Base-by-base conservation (phyloP, 371 early-diverging fungal species). In the Mortierella sp. region DNA sequence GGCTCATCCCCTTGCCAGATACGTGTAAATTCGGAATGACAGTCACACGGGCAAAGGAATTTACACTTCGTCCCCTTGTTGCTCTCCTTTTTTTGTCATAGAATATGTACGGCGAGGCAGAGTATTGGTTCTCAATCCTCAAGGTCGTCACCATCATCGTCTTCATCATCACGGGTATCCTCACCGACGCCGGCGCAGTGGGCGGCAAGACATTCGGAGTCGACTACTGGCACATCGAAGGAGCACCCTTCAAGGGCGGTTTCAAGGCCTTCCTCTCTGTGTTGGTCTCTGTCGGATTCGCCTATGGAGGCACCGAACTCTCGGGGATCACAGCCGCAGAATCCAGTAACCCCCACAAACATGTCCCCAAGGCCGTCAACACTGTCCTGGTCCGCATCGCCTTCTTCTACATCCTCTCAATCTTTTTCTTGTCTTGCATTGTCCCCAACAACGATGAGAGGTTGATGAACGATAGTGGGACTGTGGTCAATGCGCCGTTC, bases 221-320 rank as follows among this genome's bases (percentile, higher is more conserved):
- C 54, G 88, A 91, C 40, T 93, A 95, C 83, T 97, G 96, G 96
- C 80, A 81, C 5, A 87, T 93, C 72, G 90, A 91, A 24, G 97
- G 95, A 24, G 95, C 95, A 0, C 96, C 96, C 69, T 93, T 93
- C 70, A 92, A 91, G 55, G 93, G 93, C 70, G 93, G 92, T 28
- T 82, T 95, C 19, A 95, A 95, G 37, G 90, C 95, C 91, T 95
- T 34, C 90, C 94, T 82, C 82, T 96, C 50, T 83, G 94, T 54
- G 94, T 95, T 87, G 48, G 81, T 76, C 61, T 78, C 79, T 8
- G 82, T 82, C 21, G 96, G 95, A 78, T 97, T 95, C 81, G 91
- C 95, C 14, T 96, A 96, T 88, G 95, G 95, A 50, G 97, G 97
- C 28, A 95, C 96, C 8, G 95, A 94, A 83, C 90, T 94, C 67